Conservation (phyloP, 1,139 yeast species). For the Nakaseomyces kungkrabaensis region DNA sequence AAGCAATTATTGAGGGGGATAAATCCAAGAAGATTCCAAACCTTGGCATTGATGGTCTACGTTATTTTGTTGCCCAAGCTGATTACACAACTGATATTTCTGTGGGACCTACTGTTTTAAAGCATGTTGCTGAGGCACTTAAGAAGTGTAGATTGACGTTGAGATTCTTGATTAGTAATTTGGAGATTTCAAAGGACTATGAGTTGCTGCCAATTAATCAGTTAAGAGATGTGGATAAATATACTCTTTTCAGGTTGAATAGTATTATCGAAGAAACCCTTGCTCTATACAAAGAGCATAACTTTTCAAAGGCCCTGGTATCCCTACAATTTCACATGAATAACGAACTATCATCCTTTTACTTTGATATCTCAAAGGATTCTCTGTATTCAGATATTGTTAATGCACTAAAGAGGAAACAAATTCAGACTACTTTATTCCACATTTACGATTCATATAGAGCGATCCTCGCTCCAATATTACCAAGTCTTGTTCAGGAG, state of each 20-base stretch:
- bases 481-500: constrained; percentile 81
- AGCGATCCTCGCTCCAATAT: constrained; percentile 64
- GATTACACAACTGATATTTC: constrained; percentile 76
- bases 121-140: constrained; percentile 67
- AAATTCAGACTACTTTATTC: constrained; percentile 62
- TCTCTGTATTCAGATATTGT: constrained; percentile 61
- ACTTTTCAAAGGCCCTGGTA: constrained; percentile 57
- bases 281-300: constrained; percentile 43
- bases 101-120: constrained; percentile 61
- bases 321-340: constrained; percentile 64
- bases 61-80: constrained; percentile 85
- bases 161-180: constrained; percentile 70
- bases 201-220: constrained; percentile 23
- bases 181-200: constrained; percentile 31
- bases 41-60: constrained; percentile 85
- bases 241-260: constrained; percentile 46
- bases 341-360: constrained; percentile 65
- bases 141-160: constrained; percentile 79
- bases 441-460: constrained; percentile 54
- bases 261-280: constrained; percentile 38
- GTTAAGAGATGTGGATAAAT: constrained; percentile 53
- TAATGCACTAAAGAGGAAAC: constrained; percentile 43
- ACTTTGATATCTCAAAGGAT: constrained; percentile 83
- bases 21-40: constrained; percentile 46
- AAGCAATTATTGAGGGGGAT: constrained; percentile 57